A percentile compares a stretch with the other conserved stretches of the same genome.
These are phyloP conservation scores for Phaeosphaeria sp. DNA, from an alignment of 2,329 filamentous ascomycete species.

Conservation along the genomic window DNA sequence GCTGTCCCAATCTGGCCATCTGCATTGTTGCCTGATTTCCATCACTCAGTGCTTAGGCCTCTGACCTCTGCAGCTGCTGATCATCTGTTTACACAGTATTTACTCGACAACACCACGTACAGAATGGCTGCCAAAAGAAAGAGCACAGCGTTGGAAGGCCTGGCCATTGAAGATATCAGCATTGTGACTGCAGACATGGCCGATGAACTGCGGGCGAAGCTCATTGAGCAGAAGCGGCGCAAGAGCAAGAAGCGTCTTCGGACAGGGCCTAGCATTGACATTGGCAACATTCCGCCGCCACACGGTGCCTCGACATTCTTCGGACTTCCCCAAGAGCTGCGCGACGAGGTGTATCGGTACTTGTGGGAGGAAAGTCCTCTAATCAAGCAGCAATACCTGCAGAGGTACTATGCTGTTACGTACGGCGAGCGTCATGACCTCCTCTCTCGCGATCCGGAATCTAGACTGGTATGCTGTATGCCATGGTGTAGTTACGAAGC, in stretches of 20 bases:
- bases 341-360: background rate
- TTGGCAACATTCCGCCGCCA: background rate
- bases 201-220: background rate
- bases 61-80: background rate
- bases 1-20: background rate
- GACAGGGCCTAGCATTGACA: background rate
- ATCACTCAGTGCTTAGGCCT: background rate
- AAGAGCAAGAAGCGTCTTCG: background rate
- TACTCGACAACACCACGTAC: background rate
- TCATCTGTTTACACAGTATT: too few relatives aligned
- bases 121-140: background rate
- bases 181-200: background rate
- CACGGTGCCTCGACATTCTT: background rate
- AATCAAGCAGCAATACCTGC: background rate
- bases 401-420: background rate
- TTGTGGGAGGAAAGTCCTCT: background rate
- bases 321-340: background rate
- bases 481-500: background rate
- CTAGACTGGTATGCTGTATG: background rate
- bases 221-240: background rate
- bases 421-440: background rate
- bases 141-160: background rate
- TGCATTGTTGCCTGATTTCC: background rate
- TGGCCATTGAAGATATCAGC: background rate
- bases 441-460: background rate